These are phyloP conservation scores for Wickerhamia fluorescens DNA, from an alignment of 805 yeast species.

Conservation along the genomic window DNA sequence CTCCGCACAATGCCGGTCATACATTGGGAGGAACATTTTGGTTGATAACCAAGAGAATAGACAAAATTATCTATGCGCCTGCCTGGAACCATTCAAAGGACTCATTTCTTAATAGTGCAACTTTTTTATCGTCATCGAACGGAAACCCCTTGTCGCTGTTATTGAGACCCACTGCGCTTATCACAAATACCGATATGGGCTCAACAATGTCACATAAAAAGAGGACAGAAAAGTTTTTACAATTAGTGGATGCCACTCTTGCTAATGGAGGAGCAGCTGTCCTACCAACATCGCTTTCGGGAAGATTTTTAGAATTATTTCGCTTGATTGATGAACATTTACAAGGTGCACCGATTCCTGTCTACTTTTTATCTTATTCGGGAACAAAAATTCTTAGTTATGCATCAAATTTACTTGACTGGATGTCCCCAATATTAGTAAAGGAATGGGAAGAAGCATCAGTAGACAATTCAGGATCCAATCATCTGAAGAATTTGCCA, in stretches of 20 bases:
- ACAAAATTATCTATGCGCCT: conserved; percentile 80
- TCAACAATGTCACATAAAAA: conserved; percentile 54
- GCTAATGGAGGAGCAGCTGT: conserved; percentile 75
- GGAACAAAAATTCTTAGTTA: conserved; percentile 73
- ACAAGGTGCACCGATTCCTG: conserved; percentile 55
- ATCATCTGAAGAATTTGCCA: conserved; percentile 57
- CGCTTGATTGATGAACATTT: conserved; percentile 66
- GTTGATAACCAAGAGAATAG: conserved; percentile 67
- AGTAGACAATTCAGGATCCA: conserved; percentile 10
- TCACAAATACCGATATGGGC: conserved; percentile 67
- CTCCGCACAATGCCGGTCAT: conserved; percentile 90
- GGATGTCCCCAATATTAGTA: conserved; percentile 88
- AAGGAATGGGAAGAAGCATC: conserved; percentile 64
- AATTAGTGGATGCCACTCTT: conserved; percentile 56
- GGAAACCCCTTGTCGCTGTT: conserved; percentile 63
- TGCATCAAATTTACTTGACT: conserved; percentile 87
- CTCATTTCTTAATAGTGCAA: conserved; percentile 70
- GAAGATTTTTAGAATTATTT: conserved; percentile 74
- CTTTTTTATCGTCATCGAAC: conserved; percentile 40
- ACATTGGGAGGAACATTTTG: conserved; percentile 91
- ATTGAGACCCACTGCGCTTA: conserved; percentile 72
- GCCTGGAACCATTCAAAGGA: conserved; percentile 95
- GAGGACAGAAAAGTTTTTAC: conserved; percentile 57
- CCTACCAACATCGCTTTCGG: conserved; percentile 74
- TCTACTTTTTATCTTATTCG: conserved; percentile 67